Conservation (phyloP, 2,329 filamentous ascomycete species). For the Hypocreales sp. region DNA sequence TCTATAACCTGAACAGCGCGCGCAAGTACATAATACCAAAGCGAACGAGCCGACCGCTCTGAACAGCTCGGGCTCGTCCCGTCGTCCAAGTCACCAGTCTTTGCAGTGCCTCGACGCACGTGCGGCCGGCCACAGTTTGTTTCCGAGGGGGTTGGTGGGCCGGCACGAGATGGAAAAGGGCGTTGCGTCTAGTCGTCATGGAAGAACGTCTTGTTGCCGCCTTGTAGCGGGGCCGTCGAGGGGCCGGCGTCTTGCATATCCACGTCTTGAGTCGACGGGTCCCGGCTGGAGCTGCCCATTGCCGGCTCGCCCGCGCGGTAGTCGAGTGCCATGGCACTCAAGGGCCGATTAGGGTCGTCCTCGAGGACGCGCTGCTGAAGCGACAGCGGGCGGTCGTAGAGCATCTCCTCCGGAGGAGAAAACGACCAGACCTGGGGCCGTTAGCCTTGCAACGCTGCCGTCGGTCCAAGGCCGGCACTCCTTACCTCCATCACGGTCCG, state of each 20-base stretch:
- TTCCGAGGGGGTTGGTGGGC: too few relatives aligned
- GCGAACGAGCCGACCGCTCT: slow-evolving; percentile 1
- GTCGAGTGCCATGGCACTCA: slow-evolving; percentile 34
- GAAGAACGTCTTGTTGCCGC: slow-evolving; percentile 33
- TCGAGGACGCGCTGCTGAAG: slow-evolving; percentile 31
- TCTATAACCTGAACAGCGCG: slow-evolving; percentile 15
- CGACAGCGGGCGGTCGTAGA: slow-evolving; percentile 35
- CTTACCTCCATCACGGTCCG: slow-evolving; percentile 96
- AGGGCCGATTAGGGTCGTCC: slow-evolving; percentile 28
- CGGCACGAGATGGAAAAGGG: too few relatives aligned
- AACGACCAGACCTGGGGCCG: slow-evolving; percentile 73
- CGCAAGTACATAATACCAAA: slow-evolving; percentile 14
- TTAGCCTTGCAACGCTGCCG: neutral
- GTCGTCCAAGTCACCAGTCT: neutral
- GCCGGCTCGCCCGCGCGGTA: slow-evolving; percentile 18
- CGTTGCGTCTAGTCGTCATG: slow-evolving; percentile 27
- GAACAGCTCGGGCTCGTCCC: neutral
- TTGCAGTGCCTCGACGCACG: neutral
- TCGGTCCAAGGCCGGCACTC: neutral
- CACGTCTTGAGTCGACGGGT: slow-evolving; percentile 28
- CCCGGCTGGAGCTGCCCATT: slow-evolving; percentile 15
- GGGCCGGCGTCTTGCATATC: slow-evolving; percentile 42
- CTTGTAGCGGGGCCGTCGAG: slow-evolving; percentile 35
- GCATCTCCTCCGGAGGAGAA: slow-evolving; percentile 62
- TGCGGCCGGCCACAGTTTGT: neutral